These are phyloP conservation scores for Oryza rufipogon DNA, from an alignment of 176 grass and related monocot species.

Conservation along the genomic window DNA sequence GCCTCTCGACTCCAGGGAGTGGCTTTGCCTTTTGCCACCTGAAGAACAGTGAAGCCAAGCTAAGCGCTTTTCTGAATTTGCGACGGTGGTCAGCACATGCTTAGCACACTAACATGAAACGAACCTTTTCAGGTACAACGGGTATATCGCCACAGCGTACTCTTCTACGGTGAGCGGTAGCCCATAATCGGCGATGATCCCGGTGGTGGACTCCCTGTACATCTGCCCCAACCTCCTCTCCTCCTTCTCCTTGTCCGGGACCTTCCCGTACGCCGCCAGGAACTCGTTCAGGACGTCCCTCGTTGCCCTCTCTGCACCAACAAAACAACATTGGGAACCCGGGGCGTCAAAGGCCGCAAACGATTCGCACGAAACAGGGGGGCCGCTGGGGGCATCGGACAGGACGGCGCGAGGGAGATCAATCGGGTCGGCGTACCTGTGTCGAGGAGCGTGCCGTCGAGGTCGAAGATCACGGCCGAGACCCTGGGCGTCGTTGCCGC, in stretches of 20 bases:
- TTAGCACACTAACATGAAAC: neutral
- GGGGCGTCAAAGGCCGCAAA: neutral
- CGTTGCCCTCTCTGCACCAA: conserved; percentile 66
- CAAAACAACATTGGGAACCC: neutral
- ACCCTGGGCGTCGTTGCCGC: conserved; percentile 29
- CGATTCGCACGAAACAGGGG: no score
- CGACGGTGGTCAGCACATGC: neutral
- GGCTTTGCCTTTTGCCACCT: conserved; percentile 72
- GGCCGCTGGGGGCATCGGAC: neutral
- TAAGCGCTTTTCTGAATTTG: neutral
- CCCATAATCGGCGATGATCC: conserved; percentile 75
- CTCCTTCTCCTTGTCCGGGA: conserved; percentile 62
- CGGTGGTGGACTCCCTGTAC: conserved; percentile 65
- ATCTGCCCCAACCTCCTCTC: conserved; percentile 75
- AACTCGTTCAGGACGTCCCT: conserved; percentile 66
- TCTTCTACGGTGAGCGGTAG: conserved; percentile 67
- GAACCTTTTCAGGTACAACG: conserved; percentile 71
- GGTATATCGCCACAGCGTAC: conserved; percentile 73
- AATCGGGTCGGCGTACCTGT: conserved; percentile 43
- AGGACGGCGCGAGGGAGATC: neutral
- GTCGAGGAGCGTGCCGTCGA: conserved; percentile 87
- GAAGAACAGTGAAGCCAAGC: conserved; percentile 9
- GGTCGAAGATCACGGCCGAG: conserved; percentile 74
- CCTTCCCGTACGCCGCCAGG: conserved; percentile 65
- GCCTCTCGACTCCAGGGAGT: conserved; percentile 75